phyloP scores from a whole-genome alignment of 257 asterid genomes.

The Leonotis leonurus region DNA sequence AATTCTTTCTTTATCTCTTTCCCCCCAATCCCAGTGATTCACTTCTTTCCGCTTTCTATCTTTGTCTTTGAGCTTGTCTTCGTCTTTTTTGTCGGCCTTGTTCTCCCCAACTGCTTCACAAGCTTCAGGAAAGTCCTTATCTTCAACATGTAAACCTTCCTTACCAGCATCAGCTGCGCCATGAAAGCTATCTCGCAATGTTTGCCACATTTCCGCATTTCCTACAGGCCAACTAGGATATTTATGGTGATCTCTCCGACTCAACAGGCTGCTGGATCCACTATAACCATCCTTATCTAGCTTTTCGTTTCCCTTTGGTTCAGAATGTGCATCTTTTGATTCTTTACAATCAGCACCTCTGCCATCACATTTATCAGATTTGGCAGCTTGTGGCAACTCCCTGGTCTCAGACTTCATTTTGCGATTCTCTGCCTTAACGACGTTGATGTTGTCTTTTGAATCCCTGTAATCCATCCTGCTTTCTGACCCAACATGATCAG shows the following conservation, averaged over 20 bases:
- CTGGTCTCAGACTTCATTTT: conserved; percentile 54
- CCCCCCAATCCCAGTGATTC: conserved; percentile 90
- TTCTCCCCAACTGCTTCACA: conserved; percentile 80
- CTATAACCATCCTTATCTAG: conserved; percentile 55
- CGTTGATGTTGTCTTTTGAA: conserved; percentile 46
- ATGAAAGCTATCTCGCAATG: conserved; percentile 45
- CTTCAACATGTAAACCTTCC: conserved; percentile 47
- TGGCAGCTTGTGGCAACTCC: conserved; percentile 51
- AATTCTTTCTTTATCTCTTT: conserved; percentile 77
- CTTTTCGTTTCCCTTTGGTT: conserved; percentile 49
- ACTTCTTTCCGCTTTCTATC: conserved; percentile 89
- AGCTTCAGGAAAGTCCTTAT: conserved; percentile 52
- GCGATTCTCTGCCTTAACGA: conserved; percentile 51
- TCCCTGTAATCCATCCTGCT: conserved; percentile 63
- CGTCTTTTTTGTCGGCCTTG: conserved; percentile 70
- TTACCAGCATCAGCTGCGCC: conserved; percentile 48
- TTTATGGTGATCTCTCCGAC: conserved; percentile 61
- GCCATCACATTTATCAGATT: conserved; percentile 50
- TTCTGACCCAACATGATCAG: conserved; percentile 54
- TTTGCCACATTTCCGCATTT: conserved; percentile 50
- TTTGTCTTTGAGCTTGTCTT: conserved; percentile 72
- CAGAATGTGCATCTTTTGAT: conserved; percentile 51
- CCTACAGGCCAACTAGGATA: conserved; percentile 53
- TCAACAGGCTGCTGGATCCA: conserved; percentile 46
- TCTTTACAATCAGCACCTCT: conserved; percentile 65